These are phyloP conservation scores for Vigna angularis DNA, from an alignment of 306 rosid genomes.

Conservation along the genomic window DNA sequence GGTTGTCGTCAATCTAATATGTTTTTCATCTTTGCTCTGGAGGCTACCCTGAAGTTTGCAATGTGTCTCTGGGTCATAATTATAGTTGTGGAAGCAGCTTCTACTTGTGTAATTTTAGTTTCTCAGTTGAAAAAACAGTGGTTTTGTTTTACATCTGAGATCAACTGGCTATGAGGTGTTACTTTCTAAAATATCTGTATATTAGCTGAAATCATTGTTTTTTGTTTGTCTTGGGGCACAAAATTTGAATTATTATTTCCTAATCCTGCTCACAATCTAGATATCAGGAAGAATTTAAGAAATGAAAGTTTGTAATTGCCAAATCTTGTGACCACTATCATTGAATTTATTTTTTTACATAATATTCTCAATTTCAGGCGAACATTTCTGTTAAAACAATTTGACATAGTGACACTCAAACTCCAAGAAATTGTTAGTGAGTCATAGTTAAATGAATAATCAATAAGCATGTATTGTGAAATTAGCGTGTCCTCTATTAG, in stretches of 20 bases:
- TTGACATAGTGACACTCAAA: conserved; percentile 10
- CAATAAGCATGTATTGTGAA: conserved; percentile 22
- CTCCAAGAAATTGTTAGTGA: conserved; percentile 10
- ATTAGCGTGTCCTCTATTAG: conserved; percentile 6
- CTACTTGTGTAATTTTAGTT: conserved; percentile 7
- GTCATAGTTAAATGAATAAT: conserved; percentile 12
- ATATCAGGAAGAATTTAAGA: conserved; percentile 1
- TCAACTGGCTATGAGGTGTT: conserved; percentile 1
- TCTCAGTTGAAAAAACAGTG: conserved; percentile 14
- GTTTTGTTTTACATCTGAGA: neutral
- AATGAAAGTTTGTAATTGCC: neutral
- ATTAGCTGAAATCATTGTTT: neutral
- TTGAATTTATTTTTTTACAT: neutral
- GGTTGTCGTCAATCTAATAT: conserved; percentile 16
- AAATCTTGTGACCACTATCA: neutral
- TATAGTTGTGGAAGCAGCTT: conserved; percentile 6
- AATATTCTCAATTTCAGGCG: neutral
- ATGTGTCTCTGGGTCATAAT: conserved; percentile 1
- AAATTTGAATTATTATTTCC: neutral
- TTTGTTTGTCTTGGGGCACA: conserved; percentile 1
- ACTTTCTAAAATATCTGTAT: neutral
- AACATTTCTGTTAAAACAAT: neutral
- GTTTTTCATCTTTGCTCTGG: conserved; percentile 28
- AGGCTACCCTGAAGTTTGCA: conserved; percentile 16
- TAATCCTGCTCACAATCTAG: neutral